These are phyloP conservation scores for Sporothrix inflata DNA, from an alignment of 2,329 filamentous ascomycete species.

Conservation along the genomic window DNA sequence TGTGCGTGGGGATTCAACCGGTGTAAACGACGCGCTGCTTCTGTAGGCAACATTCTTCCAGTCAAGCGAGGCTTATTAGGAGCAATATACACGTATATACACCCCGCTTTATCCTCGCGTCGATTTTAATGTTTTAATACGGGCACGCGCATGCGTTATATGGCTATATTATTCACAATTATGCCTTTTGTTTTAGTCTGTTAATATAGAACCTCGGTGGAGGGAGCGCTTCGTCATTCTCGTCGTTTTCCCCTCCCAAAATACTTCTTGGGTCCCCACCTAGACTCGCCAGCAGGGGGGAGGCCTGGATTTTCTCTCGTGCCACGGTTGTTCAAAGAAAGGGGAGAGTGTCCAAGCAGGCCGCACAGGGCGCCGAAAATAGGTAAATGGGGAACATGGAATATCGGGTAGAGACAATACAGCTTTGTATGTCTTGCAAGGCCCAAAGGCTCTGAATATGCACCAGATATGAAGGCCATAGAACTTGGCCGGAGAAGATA, in stretches of 20 bases:
- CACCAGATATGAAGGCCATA: too few species aligned
- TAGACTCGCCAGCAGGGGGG: neutral
- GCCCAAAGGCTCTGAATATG: too few species aligned
- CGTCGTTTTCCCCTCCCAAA: neutral
- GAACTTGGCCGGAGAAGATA: too few species aligned
- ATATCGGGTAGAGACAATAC: too few species aligned
- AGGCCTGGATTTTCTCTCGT: neutral
- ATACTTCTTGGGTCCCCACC: neutral
- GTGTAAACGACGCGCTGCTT: neutral
- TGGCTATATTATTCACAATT: neutral
- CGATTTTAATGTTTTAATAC: neutral
- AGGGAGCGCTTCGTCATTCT: neutral
- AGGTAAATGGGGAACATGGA: too few species aligned
- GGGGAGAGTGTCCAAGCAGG: too few species aligned
- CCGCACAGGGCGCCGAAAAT: too few species aligned
- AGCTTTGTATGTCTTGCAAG: too few species aligned
- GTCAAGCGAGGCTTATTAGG: neutral
- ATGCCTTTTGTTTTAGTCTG: neutral
- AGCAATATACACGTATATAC: neutral
- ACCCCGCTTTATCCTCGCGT: neutral
- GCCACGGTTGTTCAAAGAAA: too few species aligned
- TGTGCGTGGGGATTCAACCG: neutral
- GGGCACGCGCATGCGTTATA: neutral
- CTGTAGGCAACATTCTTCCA: neutral
- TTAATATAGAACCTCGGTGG: neutral